phyloP scores from a whole-genome alignment of 345 rosid genomes.

The Salix suchowensis region DNA sequence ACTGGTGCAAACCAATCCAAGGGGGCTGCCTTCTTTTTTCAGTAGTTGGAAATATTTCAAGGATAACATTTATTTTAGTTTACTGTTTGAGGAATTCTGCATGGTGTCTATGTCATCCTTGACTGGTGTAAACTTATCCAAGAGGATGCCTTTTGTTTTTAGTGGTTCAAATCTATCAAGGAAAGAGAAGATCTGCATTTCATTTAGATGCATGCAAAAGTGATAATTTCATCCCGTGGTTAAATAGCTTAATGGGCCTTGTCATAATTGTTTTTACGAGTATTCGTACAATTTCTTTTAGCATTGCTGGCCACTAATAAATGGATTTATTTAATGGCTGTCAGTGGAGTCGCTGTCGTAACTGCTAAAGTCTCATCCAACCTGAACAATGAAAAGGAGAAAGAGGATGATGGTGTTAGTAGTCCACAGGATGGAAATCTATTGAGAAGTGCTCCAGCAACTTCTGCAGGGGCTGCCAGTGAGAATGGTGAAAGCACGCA shows the following conservation, averaged over 20 bases:
- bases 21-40: no score
- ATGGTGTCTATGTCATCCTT: neutral
- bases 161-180: neutral
- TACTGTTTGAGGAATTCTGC: neutral
- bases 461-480: slow-evolving; percentile 40
- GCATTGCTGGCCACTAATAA: neutral
- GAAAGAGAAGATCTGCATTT: neutral
- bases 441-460: slow-evolving; percentile 33
- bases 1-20: no score
- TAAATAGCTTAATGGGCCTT: no score
- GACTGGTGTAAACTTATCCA: neutral
- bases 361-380: slow-evolving; percentile 22
- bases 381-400: slow-evolving; percentile 25
- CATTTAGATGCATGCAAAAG: neutral
- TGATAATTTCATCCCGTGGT: no score
- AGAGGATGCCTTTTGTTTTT: neutral
- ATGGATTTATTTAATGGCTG: slow-evolving; percentile 4
- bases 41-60: no score
- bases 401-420: slow-evolving; percentile 26
- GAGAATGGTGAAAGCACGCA: slow-evolving; percentile 53
- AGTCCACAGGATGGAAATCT: slow-evolving; percentile 34
- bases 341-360: slow-evolving; percentile 42
- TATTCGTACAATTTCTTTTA: neutral
- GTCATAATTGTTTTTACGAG: no score
- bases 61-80: no score